Evolutionary conservation across 306 rosid species (phyloP).

Genomic region (Ammopiptanthus mongolicus): DNA sequence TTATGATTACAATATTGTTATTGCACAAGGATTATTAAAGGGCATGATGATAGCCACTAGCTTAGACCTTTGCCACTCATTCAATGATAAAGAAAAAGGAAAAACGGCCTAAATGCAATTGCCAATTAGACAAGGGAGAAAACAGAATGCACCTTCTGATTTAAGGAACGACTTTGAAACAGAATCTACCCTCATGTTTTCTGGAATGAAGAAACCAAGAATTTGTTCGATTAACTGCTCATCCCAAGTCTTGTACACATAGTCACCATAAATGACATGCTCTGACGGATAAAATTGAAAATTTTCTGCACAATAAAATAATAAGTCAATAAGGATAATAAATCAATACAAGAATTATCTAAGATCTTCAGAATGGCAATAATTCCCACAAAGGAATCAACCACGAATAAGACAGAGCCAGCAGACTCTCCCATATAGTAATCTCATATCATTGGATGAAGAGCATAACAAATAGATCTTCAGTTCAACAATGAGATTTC

Average conservation of each 20-base stretch:
- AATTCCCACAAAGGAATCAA: neutral
- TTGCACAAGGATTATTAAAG: neutral
- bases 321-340: neutral
- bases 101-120: neutral
- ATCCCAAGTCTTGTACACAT: conserved; percentile 79
- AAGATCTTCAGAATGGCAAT: neutral
- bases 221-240: conserved; percentile 55
- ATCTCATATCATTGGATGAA: neutral
- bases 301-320: conserved; percentile 58
- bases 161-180: conserved; percentile 58
- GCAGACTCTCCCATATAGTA: neutral
- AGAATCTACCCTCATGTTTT: conserved; percentile 90
- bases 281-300: conserved; percentile 64
- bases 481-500: neutral
- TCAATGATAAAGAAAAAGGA: conserved; percentile 1
- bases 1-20: neutral
- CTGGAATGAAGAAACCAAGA: conserved; percentile 79
- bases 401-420: neutral
- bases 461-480: neutral
- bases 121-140: conserved; percentile 11
- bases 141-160: conserved; percentile 48
- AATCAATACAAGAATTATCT: conserved; percentile 8
- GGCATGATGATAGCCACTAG: neutral
- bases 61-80: neutral
- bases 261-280: conserved; percentile 85